Percentiles rank a stretch among this genome's conserved stretches.
Conservation (phyloP, 331 rosid genomes). For the Arachis monticola region DNA sequence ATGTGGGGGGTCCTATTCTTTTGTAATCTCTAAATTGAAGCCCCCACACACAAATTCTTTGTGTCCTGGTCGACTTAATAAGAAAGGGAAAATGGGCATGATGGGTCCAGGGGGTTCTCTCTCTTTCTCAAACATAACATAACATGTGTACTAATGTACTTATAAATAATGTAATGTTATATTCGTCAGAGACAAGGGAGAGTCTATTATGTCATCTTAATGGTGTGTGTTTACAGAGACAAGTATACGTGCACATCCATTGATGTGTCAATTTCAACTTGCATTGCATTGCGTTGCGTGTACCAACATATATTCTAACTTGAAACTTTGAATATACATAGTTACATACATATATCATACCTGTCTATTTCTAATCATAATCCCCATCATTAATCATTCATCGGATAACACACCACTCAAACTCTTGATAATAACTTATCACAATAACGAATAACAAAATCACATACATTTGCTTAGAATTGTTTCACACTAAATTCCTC, state of each 20-base stretch:
- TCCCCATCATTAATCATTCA: slow-evolving; percentile 5
- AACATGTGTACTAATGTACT: slow-evolving; percentile 35
- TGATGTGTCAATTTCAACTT: slow-evolving; percentile 45
- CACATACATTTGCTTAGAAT: too few relatives aligned
- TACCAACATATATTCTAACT: slow-evolving; percentile 23
- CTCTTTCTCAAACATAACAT: slow-evolving; percentile 10
- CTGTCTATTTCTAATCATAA: slow-evolving; percentile 17
- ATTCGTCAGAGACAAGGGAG: slow-evolving; percentile 39
- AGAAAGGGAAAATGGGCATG: neutral
- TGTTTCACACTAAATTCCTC: too few relatives aligned
- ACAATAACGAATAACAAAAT: neutral
- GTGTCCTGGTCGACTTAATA: slow-evolving; percentile 37
- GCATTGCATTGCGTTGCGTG: slow-evolving; percentile 2
- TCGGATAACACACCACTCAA: neutral
- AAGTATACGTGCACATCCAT: slow-evolving; percentile 43
- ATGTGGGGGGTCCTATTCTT: slow-evolving; percentile 49
- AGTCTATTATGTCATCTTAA: slow-evolving; percentile 32
- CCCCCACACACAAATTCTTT: slow-evolving; percentile 45
- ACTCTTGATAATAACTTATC: slow-evolving; percentile 38
- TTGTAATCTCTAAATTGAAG: neutral
- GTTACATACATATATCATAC: neutral
- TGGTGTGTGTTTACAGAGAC: slow-evolving; percentile 38
- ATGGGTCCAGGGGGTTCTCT: neutral
- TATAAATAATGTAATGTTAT: slow-evolving; percentile 30
- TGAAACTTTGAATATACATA: neutral